A percentile compares a stretch with the other conserved stretches of the same genome.
Evolutionary conservation across 208 protist genomes (phyloP).

Genomic region (Crithidia bombi): DNA sequence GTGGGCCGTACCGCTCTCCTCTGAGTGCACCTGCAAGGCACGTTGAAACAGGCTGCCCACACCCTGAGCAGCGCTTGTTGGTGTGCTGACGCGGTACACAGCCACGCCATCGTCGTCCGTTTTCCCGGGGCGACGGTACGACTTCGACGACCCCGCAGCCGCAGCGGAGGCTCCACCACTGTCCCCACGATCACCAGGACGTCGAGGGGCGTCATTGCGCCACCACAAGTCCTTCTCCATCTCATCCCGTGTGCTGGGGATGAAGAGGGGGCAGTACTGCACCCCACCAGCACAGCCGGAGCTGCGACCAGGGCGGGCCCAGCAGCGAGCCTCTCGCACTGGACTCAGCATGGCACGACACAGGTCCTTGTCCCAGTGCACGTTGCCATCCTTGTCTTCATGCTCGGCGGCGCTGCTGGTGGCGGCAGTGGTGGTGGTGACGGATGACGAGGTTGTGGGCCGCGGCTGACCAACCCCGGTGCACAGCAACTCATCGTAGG

Average conservation of each 20-base stretch:
- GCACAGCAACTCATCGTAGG: conserved; percentile 74
- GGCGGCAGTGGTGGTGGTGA: not conserved
- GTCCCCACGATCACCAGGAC: conserved; percentile 7
- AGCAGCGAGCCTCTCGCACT: conserved; percentile 49
- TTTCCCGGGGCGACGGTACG: not conserved
- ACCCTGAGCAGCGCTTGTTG: conserved; percentile 6
- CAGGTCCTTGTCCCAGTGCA: conserved; percentile 38
- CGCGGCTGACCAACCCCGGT: conserved; percentile 42
- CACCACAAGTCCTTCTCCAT: conserved; percentile 75
- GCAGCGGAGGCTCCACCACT: not conserved
- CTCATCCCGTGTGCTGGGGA: conserved; percentile 45
- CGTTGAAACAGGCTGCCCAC: conserved; percentile 31
- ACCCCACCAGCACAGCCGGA: conserved; percentile 42
- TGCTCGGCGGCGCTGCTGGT: not conserved
- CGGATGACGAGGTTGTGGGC: not conserved
- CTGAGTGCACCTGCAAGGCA: conserved; percentile 15
- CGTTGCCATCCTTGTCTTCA: not conserved
- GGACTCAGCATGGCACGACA: conserved; percentile 44
- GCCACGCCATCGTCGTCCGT: conserved; percentile 5
- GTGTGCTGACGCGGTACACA: conserved; percentile 5
- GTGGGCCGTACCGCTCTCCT: not conserved
- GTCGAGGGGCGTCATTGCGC: conserved; percentile 58
- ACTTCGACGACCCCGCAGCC: not conserved
- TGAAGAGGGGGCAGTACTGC: conserved; percentile 61
- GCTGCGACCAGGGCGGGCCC: conserved; percentile 41